Percentiles rank a stretch among this genome's conserved stretches.
These are phyloP conservation scores for Phyllostachys edulis DNA, from an alignment of 176 grass and related monocot genomes.

Conservation along the genomic window DNA sequence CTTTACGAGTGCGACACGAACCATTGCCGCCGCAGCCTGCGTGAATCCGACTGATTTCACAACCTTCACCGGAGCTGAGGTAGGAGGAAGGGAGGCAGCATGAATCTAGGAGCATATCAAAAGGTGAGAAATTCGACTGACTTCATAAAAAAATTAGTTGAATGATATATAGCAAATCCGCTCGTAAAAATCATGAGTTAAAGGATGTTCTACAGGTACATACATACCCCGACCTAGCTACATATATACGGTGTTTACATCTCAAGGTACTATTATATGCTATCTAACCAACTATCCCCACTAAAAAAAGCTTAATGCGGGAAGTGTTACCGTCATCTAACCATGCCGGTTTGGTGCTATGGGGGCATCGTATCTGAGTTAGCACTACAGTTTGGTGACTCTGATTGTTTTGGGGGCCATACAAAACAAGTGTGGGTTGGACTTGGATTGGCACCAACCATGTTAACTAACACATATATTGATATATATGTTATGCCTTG, in stretches of 20 bases:
- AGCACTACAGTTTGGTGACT: neutral
- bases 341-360: conserved; percentile 16
- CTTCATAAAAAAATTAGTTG: too few species aligned
- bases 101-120: too few species aligned
- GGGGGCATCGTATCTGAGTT: neutral
- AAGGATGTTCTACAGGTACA: neutral
- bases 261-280: neutral
- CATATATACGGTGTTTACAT: neutral
- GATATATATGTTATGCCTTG: neutral
- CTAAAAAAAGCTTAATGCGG: neutral
- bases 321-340: neutral
- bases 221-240: neutral
- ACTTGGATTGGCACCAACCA: neutral
- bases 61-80: too few species aligned
- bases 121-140: too few species aligned
- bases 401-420: neutral
- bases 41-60: too few species aligned
- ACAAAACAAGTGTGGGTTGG: neutral
- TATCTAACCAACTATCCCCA: neutral
- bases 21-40: too few species aligned
- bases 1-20: too few species aligned
- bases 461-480: neutral
- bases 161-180: too few species aligned
- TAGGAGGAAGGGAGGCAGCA: too few species aligned
- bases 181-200: neutral